These are phyloP conservation scores for Suhomyces pyralidae DNA, from an alignment of 805 yeast species.

Conservation along the genomic window DNA sequence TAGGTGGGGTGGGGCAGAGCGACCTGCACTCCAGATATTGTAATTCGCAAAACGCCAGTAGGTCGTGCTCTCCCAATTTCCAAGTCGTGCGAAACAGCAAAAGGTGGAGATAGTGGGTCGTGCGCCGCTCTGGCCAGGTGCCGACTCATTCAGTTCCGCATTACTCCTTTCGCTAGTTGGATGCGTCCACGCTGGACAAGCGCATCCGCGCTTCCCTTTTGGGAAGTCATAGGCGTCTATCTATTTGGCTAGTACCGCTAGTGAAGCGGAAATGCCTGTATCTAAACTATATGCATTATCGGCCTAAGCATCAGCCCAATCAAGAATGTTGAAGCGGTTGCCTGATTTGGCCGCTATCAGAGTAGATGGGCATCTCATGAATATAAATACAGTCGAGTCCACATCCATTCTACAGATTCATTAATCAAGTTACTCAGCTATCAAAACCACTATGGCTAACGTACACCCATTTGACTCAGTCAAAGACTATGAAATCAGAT, in stretches of 20 bases:
- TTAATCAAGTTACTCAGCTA: neutral
- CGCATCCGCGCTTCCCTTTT: neutral
- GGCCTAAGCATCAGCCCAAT: neutral
- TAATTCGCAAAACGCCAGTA: neutral
- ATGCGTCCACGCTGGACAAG: neutral
- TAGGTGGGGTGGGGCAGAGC: neutral
- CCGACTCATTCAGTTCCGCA: neutral
- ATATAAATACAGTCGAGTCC: neutral
- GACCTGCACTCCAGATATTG: too few species aligned
- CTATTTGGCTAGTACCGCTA: neutral
- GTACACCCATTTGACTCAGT: conserved; percentile 59
- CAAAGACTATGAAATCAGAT: conserved; percentile 55
- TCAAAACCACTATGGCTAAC: neutral
- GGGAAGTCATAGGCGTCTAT: neutral
- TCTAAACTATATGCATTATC: neutral
- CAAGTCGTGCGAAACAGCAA: neutral
- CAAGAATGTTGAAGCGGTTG: neutral
- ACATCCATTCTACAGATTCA: neutral
- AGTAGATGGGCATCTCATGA: neutral
- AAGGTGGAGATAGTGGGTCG: neutral
- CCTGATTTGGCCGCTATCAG: neutral
- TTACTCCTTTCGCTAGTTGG: neutral
- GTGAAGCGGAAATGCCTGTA: neutral
- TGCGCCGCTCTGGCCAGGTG: neutral
- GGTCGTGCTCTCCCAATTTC: neutral